Evolutionary conservation across 2,329 filamentous ascomycete genomes (phyloP).

Genomic region (Sporothrix variecibatus): DNA sequence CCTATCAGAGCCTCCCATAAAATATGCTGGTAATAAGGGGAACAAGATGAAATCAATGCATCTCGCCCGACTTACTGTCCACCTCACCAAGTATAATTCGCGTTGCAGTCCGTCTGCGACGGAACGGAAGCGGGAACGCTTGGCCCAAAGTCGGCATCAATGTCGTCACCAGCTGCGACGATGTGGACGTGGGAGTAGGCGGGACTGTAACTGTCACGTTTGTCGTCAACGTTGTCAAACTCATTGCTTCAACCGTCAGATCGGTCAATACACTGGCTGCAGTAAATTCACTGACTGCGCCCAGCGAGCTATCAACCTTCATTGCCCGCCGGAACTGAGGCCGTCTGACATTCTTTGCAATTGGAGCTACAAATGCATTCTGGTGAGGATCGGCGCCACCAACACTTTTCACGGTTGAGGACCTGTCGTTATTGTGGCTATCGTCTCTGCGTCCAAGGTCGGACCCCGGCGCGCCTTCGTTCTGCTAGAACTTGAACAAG

Average conservation of each 20-base stretch:
- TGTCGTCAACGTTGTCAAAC: not conserved
- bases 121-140: constrained; percentile 25
- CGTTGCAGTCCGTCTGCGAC: constrained; percentile 32
- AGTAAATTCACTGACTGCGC: not conserved
- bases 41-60: not conserved
- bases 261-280: not conserved
- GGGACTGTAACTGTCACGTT: not conserved
- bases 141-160: constrained; percentile 22
- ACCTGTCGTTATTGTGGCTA: not conserved
- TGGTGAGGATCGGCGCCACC: not conserved
- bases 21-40: not conserved
- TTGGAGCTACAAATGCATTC: not conserved
- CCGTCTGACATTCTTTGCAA: not conserved
- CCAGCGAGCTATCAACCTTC: not conserved
- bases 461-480: constrained; percentile 23
- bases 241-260: constrained; percentile 5
- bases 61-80: not conserved
- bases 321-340: not conserved
- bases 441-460: not conserved
- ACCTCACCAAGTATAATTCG: constrained; percentile 27
- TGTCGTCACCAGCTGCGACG: not conserved
- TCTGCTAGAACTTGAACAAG: constrained; percentile 32
- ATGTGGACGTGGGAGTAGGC: not conserved
- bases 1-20: not conserved
- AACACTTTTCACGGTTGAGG: not conserved